Base-by-base conservation (phyloP, 2,329 filamentous ascomycete species). In the Cladosporium phlei region DNA sequence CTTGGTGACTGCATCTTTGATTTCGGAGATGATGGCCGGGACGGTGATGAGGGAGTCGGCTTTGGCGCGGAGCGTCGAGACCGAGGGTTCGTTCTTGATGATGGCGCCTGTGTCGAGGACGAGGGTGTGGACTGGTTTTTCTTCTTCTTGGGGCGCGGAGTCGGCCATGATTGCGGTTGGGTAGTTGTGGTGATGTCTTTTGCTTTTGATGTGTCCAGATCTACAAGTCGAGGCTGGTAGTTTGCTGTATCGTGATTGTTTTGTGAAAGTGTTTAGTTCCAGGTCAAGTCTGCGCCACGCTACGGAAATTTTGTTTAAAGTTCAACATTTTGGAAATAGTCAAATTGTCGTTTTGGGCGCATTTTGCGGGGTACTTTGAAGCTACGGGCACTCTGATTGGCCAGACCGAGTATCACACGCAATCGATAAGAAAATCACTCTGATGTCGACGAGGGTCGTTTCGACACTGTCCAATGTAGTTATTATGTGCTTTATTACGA, bases 71-170 rank as follows among this genome's bases (percentile, higher is more conserved):
- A 98, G 80, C 0, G 86, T 88, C 35, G 88, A 94, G 19, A 93
- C 80, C 9, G 87, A 75, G 10, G 91, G 88, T 54, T 93, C 85
- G 69, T 96, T 96, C 64, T 91, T 91, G 66, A 98, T 90, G 51
- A 98, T 82, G 6, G 91, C 89, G 20, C 90, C 91, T 3, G 93
- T 86, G 64, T 98, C 93, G 55, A 98, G 77, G 21, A 97, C 78
- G 42, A 97, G 80, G 45, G 84, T 85, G 70, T 94, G 83, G 39
- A 95, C 81, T 0, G 83, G 77, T 64, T 90, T 95, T 19, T n/a
- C n/a, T n/a, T n/a, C n/a, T n/a, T n/a, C n/a, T n/a, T n/a, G n/a
- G n/a, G n/a, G n/a, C n/a, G 14, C 28, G 5, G n/a, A 17, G 25
- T 47, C 44, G n/a, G 29, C 39, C 42, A 45, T 45, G 22, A 11